Evolutionary conservation across 306 rosid species (phyloP), one percentile per base, ranked within the genome.

Genomic region (Comarum palustre): DNA sequence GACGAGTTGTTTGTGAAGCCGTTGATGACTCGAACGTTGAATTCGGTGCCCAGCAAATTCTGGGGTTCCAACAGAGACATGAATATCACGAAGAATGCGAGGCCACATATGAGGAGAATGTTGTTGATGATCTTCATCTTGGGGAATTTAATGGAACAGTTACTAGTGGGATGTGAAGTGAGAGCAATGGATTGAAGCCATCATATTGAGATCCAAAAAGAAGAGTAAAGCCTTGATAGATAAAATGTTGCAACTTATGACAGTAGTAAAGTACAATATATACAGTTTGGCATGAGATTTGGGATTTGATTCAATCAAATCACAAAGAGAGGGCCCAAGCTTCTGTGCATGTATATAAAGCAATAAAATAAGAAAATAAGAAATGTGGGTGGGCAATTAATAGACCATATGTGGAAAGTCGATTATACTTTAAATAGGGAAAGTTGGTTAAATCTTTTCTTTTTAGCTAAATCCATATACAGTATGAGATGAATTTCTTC

Each of bases 1-100:
- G 98, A 92, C 0, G 92, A 86, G 66, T 92, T 92, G 84, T 88
- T 77, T 0, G 75, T 72, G 89, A 92, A 92, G 11, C 96, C 98
- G 8, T 92, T 92, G 50, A 86, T 75, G 54, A 90, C 93, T 13
- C 91, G 78, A 4, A 92, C 88, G 12, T 87, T 81, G 50, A 60
- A 92, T 20, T 87, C 91, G 4, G 22, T 68, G 4, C 76, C 82
- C 54, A 29, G 68, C 6, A 84, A n/a, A 10, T 66, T 63, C 29
- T 84, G 85, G 24, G 86, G 79, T 38, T 73, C 70, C 1, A 77
- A 15, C 22, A 83, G 72, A 12, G 71, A 73, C 61, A 76, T 45
- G 47, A 73, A 48, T 3, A 90, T 54, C 3, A 88, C n/a, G 68
- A 78, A 47, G 11, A 66, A 57, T 3, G 85, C 80, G 4, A 86